Evolutionary conservation across 352 stramenopile species (phyloP).

Genomic region (Globisporangium parvum): DNA sequence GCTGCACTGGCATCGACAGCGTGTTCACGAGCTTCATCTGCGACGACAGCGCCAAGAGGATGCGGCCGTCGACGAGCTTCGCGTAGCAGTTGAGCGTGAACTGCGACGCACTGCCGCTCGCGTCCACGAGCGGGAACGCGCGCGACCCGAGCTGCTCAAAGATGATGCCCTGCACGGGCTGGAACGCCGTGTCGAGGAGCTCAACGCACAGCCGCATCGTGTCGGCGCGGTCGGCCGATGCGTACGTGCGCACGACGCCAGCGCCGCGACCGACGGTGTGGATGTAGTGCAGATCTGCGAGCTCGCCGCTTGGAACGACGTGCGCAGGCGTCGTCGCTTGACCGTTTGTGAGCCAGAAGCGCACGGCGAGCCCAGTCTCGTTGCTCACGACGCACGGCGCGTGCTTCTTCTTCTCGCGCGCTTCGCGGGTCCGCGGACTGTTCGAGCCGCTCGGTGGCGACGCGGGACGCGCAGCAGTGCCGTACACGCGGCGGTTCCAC

Average conservation of each 20-base stretch:
- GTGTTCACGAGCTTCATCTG: conserved; percentile 73
- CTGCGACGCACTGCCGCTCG: conserved; percentile 35
- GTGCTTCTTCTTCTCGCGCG: conserved; percentile 31
- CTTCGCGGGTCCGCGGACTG: conserved; percentile 15
- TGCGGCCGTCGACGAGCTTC: conserved; percentile 69
- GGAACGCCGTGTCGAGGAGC: conserved; percentile 50
- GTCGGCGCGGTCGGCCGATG: conserved; percentile 44
- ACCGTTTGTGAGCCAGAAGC: conserved; percentile 64
- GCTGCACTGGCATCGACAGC: conserved; percentile 56
- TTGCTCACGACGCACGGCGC: conserved; percentile 77
- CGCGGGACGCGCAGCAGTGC: conserved; percentile 9
- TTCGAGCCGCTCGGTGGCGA: conserved; percentile 3
- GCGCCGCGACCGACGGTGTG: conserved; percentile 50
- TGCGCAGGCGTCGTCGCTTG: conserved; percentile 28
- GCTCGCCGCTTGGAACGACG: conserved; percentile 31
- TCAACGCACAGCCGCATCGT: conserved; percentile 61
- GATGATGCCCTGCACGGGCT: conserved; percentile 74
- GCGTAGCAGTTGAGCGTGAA: conserved; percentile 60
- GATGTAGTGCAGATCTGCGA: conserved; percentile 63
- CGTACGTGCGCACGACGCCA: conserved; percentile 68
- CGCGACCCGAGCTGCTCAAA: conserved; percentile 71
- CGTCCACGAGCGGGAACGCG: conserved; percentile 57
- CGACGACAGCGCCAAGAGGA: conserved; percentile 73
- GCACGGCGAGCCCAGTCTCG: conserved; percentile 60
- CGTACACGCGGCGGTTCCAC: conserved; percentile 40